A percentile compares a stretch with the other conserved stretches of the same genome.
phyloP scores from a whole-genome alignment of 441 rosid genomes.

The Euphorbia schlechtendalii region DNA sequence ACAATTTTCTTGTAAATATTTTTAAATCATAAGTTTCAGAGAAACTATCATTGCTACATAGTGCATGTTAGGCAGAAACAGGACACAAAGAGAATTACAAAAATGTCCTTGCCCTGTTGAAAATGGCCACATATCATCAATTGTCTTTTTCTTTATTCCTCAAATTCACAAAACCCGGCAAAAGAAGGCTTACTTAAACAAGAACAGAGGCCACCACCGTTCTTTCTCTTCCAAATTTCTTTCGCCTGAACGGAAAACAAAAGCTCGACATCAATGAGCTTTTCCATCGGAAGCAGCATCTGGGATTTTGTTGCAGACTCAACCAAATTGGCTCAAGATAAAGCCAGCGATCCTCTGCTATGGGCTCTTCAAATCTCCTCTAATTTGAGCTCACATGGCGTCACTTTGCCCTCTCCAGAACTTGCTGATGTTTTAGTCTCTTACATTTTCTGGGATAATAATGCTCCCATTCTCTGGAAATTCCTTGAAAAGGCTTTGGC shows the following conservation, averaged over 20 bases:
- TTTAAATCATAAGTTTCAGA: no score
- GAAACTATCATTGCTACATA: no score
- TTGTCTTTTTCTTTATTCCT: not conserved
- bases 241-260: slow-evolving; percentile 6
- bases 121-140: not conserved
- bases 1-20: no score
- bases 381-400: slow-evolving; percentile 49
- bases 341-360: slow-evolving; percentile 57
- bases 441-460: slow-evolving; percentile 85
- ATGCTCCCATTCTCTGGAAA: slow-evolving; percentile 89
- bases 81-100: not conserved
- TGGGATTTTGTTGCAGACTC: slow-evolving; percentile 60
- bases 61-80: no score
- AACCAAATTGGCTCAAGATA: slow-evolving; percentile 62
- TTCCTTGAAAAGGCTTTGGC: slow-evolving; percentile 80
- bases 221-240: not conserved
- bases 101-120: not conserved
- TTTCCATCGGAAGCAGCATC: slow-evolving; percentile 27
- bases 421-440: slow-evolving; percentile 77
- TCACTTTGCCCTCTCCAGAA: slow-evolving; percentile 63
- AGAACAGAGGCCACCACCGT: not conserved
- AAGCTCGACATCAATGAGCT: slow-evolving; percentile 35
- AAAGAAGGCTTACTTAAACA: not conserved
- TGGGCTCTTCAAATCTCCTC: slow-evolving; percentile 72
- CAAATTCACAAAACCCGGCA: not conserved